phyloP scores from a whole-genome alignment of 441 rosid species.

The Adansonia grandidieri region DNA sequence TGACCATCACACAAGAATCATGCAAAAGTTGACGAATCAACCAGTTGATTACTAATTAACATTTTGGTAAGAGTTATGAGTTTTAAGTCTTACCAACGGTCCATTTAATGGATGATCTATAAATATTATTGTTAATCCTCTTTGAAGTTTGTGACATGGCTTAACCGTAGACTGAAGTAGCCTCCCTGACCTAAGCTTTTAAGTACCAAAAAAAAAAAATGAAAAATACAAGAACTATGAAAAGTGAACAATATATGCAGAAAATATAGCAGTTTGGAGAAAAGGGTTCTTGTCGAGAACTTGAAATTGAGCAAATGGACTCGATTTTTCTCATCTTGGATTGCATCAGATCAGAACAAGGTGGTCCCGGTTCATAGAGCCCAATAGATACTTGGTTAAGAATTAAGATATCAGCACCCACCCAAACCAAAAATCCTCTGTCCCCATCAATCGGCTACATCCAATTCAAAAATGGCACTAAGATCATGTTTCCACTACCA shows the following conservation, averaged over 20 bases:
- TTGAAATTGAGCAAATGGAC: conserved; percentile 10
- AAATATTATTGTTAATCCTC: too few species aligned
- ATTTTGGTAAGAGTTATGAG: too few species aligned
- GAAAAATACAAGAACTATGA: too few species aligned
- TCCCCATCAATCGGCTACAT: background rate
- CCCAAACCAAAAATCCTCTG: background rate
- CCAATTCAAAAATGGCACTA: background rate
- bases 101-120: too few species aligned
- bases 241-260: background rate
- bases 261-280: background rate
- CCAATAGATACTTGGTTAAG: background rate
- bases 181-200: too few species aligned
- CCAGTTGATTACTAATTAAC: too few species aligned
- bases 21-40: background rate
- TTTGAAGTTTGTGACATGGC: too few species aligned
- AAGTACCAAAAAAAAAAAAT: too few species aligned
- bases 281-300: background rate
- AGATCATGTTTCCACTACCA: background rate
- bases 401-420: background rate
- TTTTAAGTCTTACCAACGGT: too few species aligned
- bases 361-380: conserved; percentile 6
- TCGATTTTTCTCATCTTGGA: background rate
- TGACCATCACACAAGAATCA: background rate
- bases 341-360: background rate
- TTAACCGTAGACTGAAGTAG: too few species aligned